Base-by-base conservation (phyloP, 805 yeast genomes). In the Yamadazyma kitorensis region DNA sequence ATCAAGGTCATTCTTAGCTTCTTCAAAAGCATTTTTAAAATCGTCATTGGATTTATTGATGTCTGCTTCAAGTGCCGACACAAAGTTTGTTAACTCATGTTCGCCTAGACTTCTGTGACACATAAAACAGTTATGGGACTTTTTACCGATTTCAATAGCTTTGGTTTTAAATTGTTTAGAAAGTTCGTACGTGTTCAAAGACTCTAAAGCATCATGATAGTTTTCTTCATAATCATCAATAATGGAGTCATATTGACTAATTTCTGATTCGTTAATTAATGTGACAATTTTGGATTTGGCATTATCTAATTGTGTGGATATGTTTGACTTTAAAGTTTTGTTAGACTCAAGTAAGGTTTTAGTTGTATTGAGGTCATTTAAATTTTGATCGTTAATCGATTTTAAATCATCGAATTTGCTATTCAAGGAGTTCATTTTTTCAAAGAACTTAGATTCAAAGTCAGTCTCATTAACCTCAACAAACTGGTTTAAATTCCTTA, bases 21-120 rank as follows among this genome's bases (percentile, higher is more conserved):
- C 47, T 24, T 53, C 47, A 19, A 64, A 55, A 26, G 61, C 62
- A 4, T 51, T 44, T 17, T 48, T 43, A 6, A 64, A 51, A 36
- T 56, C 38, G 10, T 34, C 38, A 34, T 34, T 34, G 11, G 54
- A 50, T 3, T 56, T 48, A 19, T 54, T 49, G 13, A 64, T 51
- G 32, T 56, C 61, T 3, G 47, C 44, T 31, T 56, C 44, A 12
- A 66, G 42, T n/a, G 54, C 54, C 6, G 33, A 38, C 4, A 62
- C 34, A 31, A 67, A 67, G 4, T 35, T 39, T 2, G 48, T 37
- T 15, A 60, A 45, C n/a, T 57, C 64, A 1, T 51, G 56, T 7
- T 61, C 64, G 11, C 72, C 73, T 57, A 88, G 84, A 9, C 71
- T 65, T 32, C 95, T 68, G 13, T 75, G 74, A 55, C 98, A 91